Percentiles rank a stretch among this genome's conserved stretches.
Evolutionary conservation across 192 early-diverging fungal genomes (phyloP).

Genomic region (Umbelopsis ramanniana): DNA sequence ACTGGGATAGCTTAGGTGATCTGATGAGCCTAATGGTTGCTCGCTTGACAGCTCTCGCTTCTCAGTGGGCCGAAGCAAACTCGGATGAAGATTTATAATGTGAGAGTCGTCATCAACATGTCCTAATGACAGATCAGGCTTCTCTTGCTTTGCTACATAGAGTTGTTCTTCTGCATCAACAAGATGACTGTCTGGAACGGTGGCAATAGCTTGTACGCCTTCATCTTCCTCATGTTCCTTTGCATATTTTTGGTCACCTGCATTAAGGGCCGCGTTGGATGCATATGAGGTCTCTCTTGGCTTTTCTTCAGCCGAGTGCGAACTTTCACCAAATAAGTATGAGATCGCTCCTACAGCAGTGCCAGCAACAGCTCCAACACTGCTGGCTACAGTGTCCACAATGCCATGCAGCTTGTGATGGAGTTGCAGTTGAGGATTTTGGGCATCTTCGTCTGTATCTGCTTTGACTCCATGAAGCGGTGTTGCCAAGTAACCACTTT

Average conservation of each 20-base stretch:
- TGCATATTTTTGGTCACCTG: neutral
- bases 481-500: neutral
- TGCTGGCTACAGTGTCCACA: neutral
- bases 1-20: neutral
- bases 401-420: neutral
- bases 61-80: neutral
- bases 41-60: neutral
- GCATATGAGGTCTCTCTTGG: neutral
- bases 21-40: neutral
- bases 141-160: neutral
- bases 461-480: neutral
- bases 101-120: conserved; percentile 5
- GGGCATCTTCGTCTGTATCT: neutral
- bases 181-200: neutral
- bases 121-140: neutral
- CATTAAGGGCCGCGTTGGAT: neutral
- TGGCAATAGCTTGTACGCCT: neutral
- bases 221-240: neutral
- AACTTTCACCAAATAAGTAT: neutral
- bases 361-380: conserved; percentile 6
- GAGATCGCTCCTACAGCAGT: conserved; percentile 12
- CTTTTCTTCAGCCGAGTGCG: neutral
- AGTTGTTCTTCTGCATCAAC: neutral
- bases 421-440: neutral
- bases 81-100: neutral